A percentile compares a stretch with the other conserved stretches of the same genome.
Evolutionary conservation across 2,329 filamentous ascomycete species (phyloP).

Genomic region (Diaporthe citri): DNA sequence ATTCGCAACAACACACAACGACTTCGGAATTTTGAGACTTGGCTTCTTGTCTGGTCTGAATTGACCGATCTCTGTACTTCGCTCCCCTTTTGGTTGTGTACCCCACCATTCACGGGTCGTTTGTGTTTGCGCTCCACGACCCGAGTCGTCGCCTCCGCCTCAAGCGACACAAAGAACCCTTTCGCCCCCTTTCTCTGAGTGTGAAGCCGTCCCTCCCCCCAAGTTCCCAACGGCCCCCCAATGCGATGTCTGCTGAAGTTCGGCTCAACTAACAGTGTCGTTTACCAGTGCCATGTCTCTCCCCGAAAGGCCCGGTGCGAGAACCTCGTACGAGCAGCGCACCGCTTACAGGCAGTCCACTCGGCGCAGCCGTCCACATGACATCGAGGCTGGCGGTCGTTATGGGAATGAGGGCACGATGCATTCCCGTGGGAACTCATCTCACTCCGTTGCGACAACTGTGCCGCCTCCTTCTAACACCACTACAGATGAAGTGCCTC

Average conservation of each 20-base stretch:
- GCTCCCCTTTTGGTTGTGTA: conserved; percentile 7
- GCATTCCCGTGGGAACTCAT: conserved; percentile 59
- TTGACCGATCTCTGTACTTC: conserved; percentile 2
- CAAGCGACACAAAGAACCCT: conserved; percentile 23
- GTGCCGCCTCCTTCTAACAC: conserved; percentile 64
- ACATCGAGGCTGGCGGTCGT: conserved; percentile 74
- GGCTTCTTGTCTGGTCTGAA: conserved; percentile 23
- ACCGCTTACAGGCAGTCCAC: conserved; percentile 76
- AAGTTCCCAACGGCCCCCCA: neutral
- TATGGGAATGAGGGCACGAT: conserved; percentile 31
- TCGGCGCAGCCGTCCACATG: conserved; percentile 73
- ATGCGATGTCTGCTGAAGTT: neutral
- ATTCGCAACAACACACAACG: conserved; percentile 34
- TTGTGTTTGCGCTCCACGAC: conserved; percentile 13
- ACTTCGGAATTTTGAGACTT: conserved; percentile 15
- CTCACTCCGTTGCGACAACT: conserved; percentile 70
- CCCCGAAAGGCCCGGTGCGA: conserved; percentile 74
- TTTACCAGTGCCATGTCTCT: conserved; percentile 68
- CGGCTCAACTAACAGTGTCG: conserved; percentile 42
- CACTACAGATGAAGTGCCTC: conserved; percentile 67
- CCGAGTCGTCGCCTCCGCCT: neutral
- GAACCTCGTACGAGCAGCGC: conserved; percentile 71
- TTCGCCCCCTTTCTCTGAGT: conserved; percentile 31
- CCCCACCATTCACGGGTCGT: conserved; percentile 12
- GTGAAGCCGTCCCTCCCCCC: conserved; percentile 38